Percentiles rank a stretch among this genome's conserved stretches.
Conservation (phyloP, 371 early-diverging fungal species). For the Batkoa obscura region DNA sequence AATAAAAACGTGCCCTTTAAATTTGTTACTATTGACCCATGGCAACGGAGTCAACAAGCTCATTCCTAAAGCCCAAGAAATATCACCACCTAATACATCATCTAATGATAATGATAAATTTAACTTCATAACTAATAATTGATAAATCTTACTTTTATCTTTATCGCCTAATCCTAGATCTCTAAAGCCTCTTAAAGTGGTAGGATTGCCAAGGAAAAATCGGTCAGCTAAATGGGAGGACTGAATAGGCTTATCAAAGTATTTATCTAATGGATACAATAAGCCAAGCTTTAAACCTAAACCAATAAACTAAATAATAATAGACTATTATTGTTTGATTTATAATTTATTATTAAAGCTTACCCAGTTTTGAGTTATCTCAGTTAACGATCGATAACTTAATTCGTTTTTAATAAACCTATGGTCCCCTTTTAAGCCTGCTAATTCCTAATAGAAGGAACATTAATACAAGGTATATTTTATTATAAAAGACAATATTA, state of each 20-base stretch:
- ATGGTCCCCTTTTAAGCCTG: constrained; percentile 72
- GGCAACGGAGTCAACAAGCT: constrained; percentile 70
- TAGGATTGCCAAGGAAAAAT: constrained; percentile 73
- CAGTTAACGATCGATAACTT: constrained; percentile 31
- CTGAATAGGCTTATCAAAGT: background rate
- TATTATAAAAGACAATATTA: constrained; percentile 1
- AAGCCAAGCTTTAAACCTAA: constrained; percentile 46
- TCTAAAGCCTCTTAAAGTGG: constrained; percentile 71
- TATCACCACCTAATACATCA: constrained; percentile 76
- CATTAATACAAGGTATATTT: background rate
- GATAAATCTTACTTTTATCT: constrained; percentile 33
- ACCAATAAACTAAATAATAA: constrained; percentile 19
- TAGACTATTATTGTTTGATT: too few relatives aligned
- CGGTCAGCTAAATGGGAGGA: constrained; percentile 50
- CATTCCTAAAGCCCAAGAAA: constrained; percentile 55
- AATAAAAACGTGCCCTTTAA: constrained; percentile 65
- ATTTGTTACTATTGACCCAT: constrained; percentile 28
- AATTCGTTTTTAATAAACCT: constrained; percentile 47
- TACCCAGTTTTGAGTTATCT: constrained; percentile 29
- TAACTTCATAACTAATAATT: background rate
- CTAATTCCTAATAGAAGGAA: constrained; percentile 30
- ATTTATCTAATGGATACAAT: constrained; percentile 28
- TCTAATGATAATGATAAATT: constrained; percentile 16
- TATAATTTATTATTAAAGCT: too few relatives aligned
- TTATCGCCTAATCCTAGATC: constrained; percentile 73